Evolutionary conservation across 257 asterid genomes (phyloP), one percentile per base, ranked within the genome.

Genomic region (Salvia miltiorrhiza): DNA sequence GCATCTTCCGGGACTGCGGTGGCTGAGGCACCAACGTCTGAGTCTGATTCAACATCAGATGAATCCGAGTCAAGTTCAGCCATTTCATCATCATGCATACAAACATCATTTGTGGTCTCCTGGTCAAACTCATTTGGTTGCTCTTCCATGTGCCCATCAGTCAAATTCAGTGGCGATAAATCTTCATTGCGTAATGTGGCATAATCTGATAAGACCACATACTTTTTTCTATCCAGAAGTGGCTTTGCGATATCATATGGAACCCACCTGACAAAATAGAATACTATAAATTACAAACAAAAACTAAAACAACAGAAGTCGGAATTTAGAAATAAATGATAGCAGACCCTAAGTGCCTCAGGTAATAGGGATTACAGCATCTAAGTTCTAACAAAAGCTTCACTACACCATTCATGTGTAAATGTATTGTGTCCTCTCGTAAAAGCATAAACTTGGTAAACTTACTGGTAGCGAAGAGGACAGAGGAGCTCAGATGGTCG

Each of bases 401-500:
- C 59, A 9, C 24, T 26, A 41, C 20, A 20, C 26, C 49, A 12
- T 53, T 49, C 55, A 68, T 52, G 67, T 7, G 26, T 26, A 2
- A 47, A 45, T 11, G 28, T n/a, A 58, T 47, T 14, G 28, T 64
- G 26, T 35, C 30, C 43, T 67, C 67, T 6, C 53, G 28, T 32
- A 56, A 58, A 59, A 65, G 72, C 45, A 63, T 60, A 56, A 77
- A 68, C 32, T 28, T 35, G 65, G 63, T 69, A 24, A 73, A 86
- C 97, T 94, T 86, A 94, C 99, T 81, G 74, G 76, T 80, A 87
- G 32, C 93, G 96, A 65, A 86, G 96, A 59, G 99, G 99, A 79
- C 99, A 91, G 59, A 94, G 97, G 64, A 94, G 97, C 87, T 94
- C 96, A 53, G 99, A 91, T 57, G 99, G 99, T 26, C 79, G 86